A percentile compares a stretch with the other conserved stretches of the same genome.
phyloP scores from a whole-genome alignment of 352 stramenopile species.

The Globisporangium solare region DNA sequence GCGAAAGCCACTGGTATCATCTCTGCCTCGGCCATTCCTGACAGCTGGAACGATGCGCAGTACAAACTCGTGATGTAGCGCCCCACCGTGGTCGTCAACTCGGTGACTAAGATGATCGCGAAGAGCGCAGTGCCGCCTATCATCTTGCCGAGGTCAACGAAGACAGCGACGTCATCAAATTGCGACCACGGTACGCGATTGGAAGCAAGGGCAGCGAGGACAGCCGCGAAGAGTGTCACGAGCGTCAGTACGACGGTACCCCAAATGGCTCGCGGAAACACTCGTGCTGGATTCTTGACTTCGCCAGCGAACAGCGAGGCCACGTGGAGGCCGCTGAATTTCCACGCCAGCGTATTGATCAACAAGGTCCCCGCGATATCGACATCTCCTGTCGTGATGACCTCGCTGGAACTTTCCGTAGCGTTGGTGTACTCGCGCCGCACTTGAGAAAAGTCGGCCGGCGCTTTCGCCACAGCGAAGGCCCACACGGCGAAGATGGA shows the following conservation, averaged over 20 bases:
- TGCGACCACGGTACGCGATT: neutral
- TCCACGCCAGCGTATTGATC: conserved; percentile 93
- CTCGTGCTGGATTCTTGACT: conserved; percentile 60
- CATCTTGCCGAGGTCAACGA: neutral
- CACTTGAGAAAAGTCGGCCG: conserved; percentile 2
- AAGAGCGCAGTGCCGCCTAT: conserved; percentile 5
- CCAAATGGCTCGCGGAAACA: conserved; percentile 73
- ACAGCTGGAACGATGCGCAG: conserved; percentile 72
- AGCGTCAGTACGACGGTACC: conserved; percentile 57
- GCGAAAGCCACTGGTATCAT: conserved; percentile 66
- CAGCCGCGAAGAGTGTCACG: conserved; percentile 67
- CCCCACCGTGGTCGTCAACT: conserved; percentile 38
- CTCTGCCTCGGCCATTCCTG: conserved; percentile 54
- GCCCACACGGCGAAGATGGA: conserved; percentile 20
- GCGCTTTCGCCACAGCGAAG: neutral
- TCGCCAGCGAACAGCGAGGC: conserved; percentile 83
- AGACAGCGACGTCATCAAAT: neutral
- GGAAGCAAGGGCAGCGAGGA: conserved; percentile 60
- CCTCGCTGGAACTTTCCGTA: neutral
- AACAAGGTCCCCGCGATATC: conserved; percentile 55
- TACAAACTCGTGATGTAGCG: conserved; percentile 84
- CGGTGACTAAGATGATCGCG: neutral
- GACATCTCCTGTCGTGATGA: conserved; percentile 8
- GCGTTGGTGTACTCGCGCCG: conserved; percentile 5
- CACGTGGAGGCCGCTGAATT: conserved; percentile 86